These are phyloP conservation scores for Gnomoniopsis smithogilvyi DNA, from an alignment of 2,329 filamentous ascomycete species.

Conservation along the genomic window DNA sequence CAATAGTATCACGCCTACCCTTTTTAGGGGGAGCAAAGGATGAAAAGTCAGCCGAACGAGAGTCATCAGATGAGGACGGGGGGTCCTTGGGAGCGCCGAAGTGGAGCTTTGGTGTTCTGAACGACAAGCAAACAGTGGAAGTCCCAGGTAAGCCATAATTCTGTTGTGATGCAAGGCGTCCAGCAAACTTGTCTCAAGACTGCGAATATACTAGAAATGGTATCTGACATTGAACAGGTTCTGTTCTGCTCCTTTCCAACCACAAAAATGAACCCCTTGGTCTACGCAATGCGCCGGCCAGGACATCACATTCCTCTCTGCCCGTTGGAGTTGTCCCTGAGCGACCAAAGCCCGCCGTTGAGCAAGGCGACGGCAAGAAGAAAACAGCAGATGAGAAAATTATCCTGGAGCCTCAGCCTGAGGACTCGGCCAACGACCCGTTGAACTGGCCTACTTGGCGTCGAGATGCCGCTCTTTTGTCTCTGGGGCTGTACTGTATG, in stretches of 20 bases:
- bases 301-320: constrained; percentile 57
- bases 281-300: constrained; percentile 52
- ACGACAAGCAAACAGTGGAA: constrained; percentile 76
- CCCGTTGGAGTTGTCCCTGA: constrained; percentile 39
- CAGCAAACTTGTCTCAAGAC: not conserved
- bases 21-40: constrained; percentile 2
- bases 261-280: constrained; percentile 59
- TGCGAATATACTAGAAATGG: not conserved
- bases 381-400: constrained; percentile 77
- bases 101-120: constrained; percentile 77
- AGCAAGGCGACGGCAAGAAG: constrained; percentile 44
- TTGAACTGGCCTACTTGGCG: constrained; percentile 87
- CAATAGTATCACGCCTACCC: constrained; percentile 1
- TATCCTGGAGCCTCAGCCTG: constrained; percentile 87
- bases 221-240: constrained; percentile 39
- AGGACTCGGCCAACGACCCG: constrained; percentile 86
- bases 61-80: constrained; percentile 8
- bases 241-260: constrained; percentile 53
- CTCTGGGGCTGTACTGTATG: constrained; percentile 89
- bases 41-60: not conserved
- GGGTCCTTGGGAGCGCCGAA: constrained; percentile 25
- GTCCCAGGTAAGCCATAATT: constrained; percentile 65
- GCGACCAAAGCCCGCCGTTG: constrained; percentile 26
- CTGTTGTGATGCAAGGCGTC: no score
- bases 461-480: constrained; percentile 74